Evolutionary conservation across 2,329 filamentous ascomycete species (phyloP), one percentile per base, ranked within the genome.

Genomic region (Microthyrium microscopicum): DNA sequence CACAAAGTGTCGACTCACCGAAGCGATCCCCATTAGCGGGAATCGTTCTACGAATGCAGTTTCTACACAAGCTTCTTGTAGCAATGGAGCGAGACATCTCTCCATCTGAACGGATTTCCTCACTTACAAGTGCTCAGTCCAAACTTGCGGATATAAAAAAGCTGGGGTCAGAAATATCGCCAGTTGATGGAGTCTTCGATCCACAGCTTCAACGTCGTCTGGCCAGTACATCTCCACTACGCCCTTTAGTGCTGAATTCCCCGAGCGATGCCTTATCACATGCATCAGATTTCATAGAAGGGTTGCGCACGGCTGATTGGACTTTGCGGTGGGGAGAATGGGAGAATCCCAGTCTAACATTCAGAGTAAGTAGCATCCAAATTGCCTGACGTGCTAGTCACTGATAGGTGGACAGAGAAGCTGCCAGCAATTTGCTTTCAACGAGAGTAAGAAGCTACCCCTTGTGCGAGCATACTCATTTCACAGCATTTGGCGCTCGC

Each of bases 191-290:
- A n/a, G 73, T 85, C 0, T 95, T 94, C 52, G 94, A 83, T 45
- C 71, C 73, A 17, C 92, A 93, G 49, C 67, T 95, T 24, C 89
- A 98, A 50, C 70, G 85, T n/a, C 78, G 78, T 41, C 64, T 98
- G 20, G 85, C 89, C 1, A 94, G 84, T 44, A 94, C 84, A 1
- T 85, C 94, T 46, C 89, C 89, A 4, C 89, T 89, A 5, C 70
- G 87, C 6, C 85, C 87, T 0, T 87, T 94, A 44, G 80, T 94
- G 8, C 67, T 82, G 34, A 61, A 85, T 3, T 70, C 68, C 18
- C 77, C 81, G 43, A 68, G 75, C 11, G 74, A 82, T 45, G 79
- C 84, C 1, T 68, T 77, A 57, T 15, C 75, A 81, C 43, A 64
- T 94, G 40, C 66, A 66, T 36, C 70, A 73, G 28, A 34, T 34